Evolutionary conservation across 169 alveolate species (phyloP), one percentile per base, ranked within the genome.

Genomic region (Eimeria acervulina): DNA sequence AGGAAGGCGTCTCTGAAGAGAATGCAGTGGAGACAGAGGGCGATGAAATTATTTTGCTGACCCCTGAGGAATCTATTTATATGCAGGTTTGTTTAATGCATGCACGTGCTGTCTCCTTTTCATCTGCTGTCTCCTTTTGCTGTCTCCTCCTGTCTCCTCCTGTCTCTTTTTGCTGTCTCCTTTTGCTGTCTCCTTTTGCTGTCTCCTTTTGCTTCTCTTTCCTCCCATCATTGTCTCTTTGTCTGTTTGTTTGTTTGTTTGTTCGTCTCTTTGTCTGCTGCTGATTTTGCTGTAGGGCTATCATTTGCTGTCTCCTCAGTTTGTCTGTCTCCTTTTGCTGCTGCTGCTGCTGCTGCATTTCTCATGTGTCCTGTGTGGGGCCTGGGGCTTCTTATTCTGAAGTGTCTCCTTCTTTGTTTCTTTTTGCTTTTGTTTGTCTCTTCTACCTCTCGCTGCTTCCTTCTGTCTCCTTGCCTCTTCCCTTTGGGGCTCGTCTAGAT

Each of bases 261-360:
- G 5, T 55, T 55, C 2, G 17, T 55, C 26, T 13, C 26, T 63
- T 17, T 47, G 55, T 47, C 74, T 63, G 74, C 74, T 63, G 74
- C 74, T 63, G 74, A 6, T 63, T 6, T 21, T 63, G 74, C 74
- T 63, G 74, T 21, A 8, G 74, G 19, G 12, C 12, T 47, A 5
- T 7, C 55, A 7, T 5, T 12, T 7, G 55, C 55, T 7, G 55
- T 5, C 5, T 5, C 5, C 12, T 7, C 19, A 12, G 55, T 5
- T 47, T 47, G 55, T 47, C 12, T 12, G 55, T 12, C 12, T 5
- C 12, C 55, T 47, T 47, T 21, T 63, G 74, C 74, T 63, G 74
- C 74, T 10, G 74, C n/a, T 63, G 74, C 74, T 63, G 74, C 74
- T 63, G 74, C 74, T 63, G 74, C 74, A 47, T n/a, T n/a, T n/a